Evolutionary conservation across 164 flowering plant genomes (phyloP).

Genomic region (Warburgia ugandensis): DNA sequence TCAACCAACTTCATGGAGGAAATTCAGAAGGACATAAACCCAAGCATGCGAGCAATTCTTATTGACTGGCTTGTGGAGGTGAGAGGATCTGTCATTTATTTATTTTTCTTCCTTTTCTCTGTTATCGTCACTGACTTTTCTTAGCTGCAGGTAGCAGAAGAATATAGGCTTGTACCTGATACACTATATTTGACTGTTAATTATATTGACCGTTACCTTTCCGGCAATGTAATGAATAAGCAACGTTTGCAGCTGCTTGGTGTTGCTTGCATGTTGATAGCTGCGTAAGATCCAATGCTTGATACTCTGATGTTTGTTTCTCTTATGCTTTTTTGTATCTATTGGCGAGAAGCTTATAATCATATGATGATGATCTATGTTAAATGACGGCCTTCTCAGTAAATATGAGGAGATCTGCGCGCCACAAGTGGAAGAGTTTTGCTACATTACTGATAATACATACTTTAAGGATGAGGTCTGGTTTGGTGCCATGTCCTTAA

Average conservation of each 20-base stretch:
- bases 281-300: conserved; percentile 54
- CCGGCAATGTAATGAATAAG: conserved; percentile 72
- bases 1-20: conserved; percentile 77
- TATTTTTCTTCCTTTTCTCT: not conserved
- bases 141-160: conserved; percentile 77
- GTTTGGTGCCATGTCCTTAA: not conserved
- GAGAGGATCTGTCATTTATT: not conserved
- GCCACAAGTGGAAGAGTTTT: conserved; percentile 96
- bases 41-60: conserved; percentile 88
- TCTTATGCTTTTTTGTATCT: not conserved
- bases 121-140: not conserved
- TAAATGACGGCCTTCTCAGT: conserved; percentile 52
- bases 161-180: conserved; percentile 93
- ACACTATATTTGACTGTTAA: conserved; percentile 87
- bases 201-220: conserved; percentile 89
- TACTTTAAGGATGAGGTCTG: conserved; percentile 87
- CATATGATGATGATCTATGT: not conserved
- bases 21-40: conserved; percentile 74
- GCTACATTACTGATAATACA: conserved; percentile 95
- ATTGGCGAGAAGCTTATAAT: not conserved
- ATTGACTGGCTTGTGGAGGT: conserved; percentile 99
- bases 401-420: conserved; percentile 98
- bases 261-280: conserved; percentile 98
- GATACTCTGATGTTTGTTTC: not conserved
- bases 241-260: conserved; percentile 87